phyloP scores from a whole-genome alignment of 306 rosid genomes.

The Adenanthera pavonina region DNA sequence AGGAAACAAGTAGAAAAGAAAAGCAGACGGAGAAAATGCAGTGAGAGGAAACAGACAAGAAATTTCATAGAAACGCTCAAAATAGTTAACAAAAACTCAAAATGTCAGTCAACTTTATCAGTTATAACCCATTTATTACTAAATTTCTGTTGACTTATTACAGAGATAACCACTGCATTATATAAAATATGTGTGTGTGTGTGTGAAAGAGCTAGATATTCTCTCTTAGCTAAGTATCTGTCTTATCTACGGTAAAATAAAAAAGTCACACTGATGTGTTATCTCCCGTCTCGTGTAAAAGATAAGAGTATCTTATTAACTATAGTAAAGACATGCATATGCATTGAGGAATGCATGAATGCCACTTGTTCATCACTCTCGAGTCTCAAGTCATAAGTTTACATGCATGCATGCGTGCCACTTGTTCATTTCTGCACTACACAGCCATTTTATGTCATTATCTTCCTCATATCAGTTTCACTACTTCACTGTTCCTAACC shows the following conservation, averaged over 20 bases:
- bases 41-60: neutral
- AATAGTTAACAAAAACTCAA: neutral
- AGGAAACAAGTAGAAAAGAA: neutral
- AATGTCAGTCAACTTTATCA: neutral
- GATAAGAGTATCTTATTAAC: too few species aligned
- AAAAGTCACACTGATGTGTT: too few species aligned
- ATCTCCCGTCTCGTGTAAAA: too few species aligned
- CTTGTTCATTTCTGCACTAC: slow-evolving; percentile 48
- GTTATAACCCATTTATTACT: neutral
- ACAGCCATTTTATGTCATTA: slow-evolving; percentile 33
- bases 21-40: neutral
- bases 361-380: slow-evolving; percentile 43
- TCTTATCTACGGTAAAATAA: too few species aligned
- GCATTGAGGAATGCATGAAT: slow-evolving; percentile 48
- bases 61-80: neutral
- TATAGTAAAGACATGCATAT: neutral
- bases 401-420: slow-evolving; percentile 77
- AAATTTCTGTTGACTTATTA: neutral
- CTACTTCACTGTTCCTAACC: slow-evolving; percentile 27
- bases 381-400: slow-evolving; percentile 15
- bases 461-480: slow-evolving; percentile 4
- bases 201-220: too few species aligned
- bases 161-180: too few species aligned
- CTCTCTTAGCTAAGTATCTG: too few species aligned
- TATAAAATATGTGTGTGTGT: too few species aligned